Evolutionary conservation across 192 early-diverging fungal genomes (phyloP).

Genomic region (Coemansia aciculifera): DNA sequence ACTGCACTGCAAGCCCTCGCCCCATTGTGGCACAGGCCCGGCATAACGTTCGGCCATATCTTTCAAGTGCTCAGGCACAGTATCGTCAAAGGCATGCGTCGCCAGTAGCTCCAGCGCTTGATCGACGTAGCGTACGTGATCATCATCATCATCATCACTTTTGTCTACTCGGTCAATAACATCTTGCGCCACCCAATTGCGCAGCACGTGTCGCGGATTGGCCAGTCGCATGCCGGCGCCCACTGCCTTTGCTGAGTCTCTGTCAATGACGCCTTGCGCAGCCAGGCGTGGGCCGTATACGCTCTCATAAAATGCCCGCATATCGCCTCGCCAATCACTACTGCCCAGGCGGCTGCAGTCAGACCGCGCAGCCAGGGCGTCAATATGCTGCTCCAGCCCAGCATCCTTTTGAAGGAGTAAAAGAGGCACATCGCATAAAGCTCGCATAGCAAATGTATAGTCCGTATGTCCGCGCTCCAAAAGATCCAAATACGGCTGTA

Average conservation of each 20-base stretch:
- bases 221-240: constrained; percentile 59
- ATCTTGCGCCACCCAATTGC: constrained; percentile 77
- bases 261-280: constrained; percentile 27
- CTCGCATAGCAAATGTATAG: constrained; percentile 75
- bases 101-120: constrained; percentile 49
- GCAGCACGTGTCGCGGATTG: constrained; percentile 78
- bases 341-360: not conserved
- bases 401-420: constrained; percentile 16
- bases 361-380: constrained; percentile 11
- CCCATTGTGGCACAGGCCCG: constrained; percentile 63
- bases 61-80: constrained; percentile 39
- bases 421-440: constrained; percentile 59
- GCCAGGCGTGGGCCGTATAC: constrained; percentile 63
- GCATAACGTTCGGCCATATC: constrained; percentile 45
- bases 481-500: constrained; percentile 71
- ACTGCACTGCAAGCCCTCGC: constrained; percentile 65
- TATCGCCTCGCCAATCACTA: not conserved
- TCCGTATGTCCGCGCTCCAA: constrained; percentile 66
- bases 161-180: constrained; percentile 58
- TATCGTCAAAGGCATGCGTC: constrained; percentile 54
- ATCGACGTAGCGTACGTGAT: constrained; percentile 35
- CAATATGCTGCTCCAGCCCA: constrained; percentile 21
- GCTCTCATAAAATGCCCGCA: constrained; percentile 31
- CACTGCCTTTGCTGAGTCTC: not conserved
- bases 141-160: constrained; percentile 22